phyloP scores from a whole-genome alignment of 2,329 filamentous ascomycete species.

The Neopestalotiopsis clavispora region DNA sequence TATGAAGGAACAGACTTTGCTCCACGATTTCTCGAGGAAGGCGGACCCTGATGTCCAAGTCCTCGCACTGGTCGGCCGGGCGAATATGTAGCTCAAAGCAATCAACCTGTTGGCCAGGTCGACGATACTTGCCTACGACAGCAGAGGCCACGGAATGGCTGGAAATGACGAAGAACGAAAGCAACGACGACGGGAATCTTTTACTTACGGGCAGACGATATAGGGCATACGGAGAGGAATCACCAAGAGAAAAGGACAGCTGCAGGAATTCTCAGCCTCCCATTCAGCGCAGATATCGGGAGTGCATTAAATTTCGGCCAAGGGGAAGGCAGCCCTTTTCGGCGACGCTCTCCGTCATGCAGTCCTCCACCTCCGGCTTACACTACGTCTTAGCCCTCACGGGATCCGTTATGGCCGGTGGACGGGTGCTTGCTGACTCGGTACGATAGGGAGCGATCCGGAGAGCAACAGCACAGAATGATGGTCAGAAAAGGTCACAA shows the following conservation, averaged over 20 bases:
- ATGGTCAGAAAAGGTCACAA: background rate
- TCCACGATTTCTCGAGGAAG: conserved; percentile 13
- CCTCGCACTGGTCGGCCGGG: background rate
- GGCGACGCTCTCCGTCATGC: conserved; percentile 2
- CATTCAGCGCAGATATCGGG: conserved; percentile 20
- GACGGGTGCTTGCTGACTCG: background rate
- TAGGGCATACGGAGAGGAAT: conserved; percentile 29
- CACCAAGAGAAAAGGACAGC: conserved; percentile 17
- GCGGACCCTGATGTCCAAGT: background rate
- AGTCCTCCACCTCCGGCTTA: conserved; percentile 2
- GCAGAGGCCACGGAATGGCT: background rate
- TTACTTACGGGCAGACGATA: conserved; percentile 34
- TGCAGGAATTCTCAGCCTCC: conserved; percentile 18
- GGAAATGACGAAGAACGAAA: background rate
- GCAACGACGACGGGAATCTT: background rate
- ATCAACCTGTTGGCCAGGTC: background rate
- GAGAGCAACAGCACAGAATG: background rate
- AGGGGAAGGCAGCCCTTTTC: conserved; percentile 11
- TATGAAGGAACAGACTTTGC: background rate
- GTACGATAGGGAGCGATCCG: background rate
- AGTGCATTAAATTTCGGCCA: conserved; percentile 15
- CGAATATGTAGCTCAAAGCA: background rate
- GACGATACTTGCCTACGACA: background rate
- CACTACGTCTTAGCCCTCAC: conserved; percentile 7
- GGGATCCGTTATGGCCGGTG: conserved; percentile 2